Percentiles rank a stretch among this genome's conserved stretches.
Evolutionary conservation across 2,329 filamentous ascomycete species (phyloP).

Genomic region (Fusarium sp.): DNA sequence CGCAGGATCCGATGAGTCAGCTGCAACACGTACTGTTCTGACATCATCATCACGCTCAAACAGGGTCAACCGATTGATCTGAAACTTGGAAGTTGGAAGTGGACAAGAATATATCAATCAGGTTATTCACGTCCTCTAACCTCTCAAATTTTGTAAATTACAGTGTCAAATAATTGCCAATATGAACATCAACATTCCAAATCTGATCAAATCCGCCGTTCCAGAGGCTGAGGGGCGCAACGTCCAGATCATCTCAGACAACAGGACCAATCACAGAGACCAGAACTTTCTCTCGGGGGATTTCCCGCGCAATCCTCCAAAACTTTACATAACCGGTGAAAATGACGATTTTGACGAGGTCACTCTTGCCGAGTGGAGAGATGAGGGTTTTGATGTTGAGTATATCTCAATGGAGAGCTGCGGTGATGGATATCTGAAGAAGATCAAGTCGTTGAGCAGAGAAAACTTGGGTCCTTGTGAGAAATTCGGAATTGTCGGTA

Average conservation of each 20-base stretch:
- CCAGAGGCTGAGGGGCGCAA: constrained; percentile 46
- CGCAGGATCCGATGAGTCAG: neutral
- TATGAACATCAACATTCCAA: constrained; percentile 44
- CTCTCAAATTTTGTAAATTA: too few species aligned
- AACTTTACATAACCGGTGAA: constrained; percentile 55
- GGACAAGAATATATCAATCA: constrained; percentile 19
- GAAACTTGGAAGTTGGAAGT: constrained; percentile 34
- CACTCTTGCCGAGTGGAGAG: constrained; percentile 52
- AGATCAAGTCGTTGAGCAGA: constrained; percentile 47
- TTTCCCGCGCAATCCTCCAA: constrained; percentile 51
- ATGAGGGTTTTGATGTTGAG: constrained; percentile 55
- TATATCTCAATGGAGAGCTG: constrained; percentile 53
- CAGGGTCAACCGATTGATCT: constrained; percentile 6
- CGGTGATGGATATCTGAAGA: constrained; percentile 47
- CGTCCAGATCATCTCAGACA: constrained; percentile 44
- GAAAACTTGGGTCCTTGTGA: constrained; percentile 52
- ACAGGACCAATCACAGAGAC: constrained; percentile 52
- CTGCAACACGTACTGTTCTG: neutral
- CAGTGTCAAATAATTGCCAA: neutral
- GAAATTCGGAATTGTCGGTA: constrained; percentile 55
- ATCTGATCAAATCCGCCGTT: constrained; percentile 45
- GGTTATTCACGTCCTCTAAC: neutral
- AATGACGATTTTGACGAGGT: constrained; percentile 52
- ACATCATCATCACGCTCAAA: constrained; percentile 25
- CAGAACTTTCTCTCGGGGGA: constrained; percentile 52